Base-by-base conservation (phyloP, 75 land plant species). In the Pseudotsuga menziesii region DNA sequence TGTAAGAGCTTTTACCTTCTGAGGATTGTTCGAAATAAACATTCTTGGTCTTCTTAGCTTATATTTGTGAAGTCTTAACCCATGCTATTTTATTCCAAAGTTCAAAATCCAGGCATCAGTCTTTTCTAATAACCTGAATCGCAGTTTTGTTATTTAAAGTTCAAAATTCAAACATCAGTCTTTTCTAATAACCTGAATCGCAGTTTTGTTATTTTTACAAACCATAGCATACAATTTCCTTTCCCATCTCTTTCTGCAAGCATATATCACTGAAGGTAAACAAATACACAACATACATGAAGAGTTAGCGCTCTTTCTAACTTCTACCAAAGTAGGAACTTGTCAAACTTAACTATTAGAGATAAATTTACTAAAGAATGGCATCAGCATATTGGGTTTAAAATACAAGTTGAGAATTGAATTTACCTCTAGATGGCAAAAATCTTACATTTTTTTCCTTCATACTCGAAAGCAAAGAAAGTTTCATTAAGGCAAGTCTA, bases 1-100 rank as follows among this genome's bases (percentile, higher is more conserved):
- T 82, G 84, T 82, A 79, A 78, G 76, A 32, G 55, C 20, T 73
- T 26, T 57, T 56, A 69, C 72, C 72, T 41, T 41, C 25, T 69
- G 4, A 39, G 13, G 25, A 69, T 39, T 69, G 70, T 3, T 66
- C 20, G 39, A n/a, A 39, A 44, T 29, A 69, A 26, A 41, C 3
- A 11, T 20, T 69, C 11, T 41, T 69, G 52, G 20, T 69, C 54
- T 20, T 69, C 48, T 41, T 3, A n/a, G 54, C 54, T 9, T 48
- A 8, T 48, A 9, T 48, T 48, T 48, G 54, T 9, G 12, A 48
- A 48, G 54, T 48, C 54, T 48, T 48, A 48, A 48, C 9, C 0
- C 54, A 48, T 48, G 54, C 54, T 11, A 48, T 48, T 9, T 48
- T 48, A 48, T 48, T 48, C 54, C 54, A 48, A 48, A 48, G 54